Percentiles rank a stretch among this genome's conserved stretches.
Conservation (phyloP, 2,329 filamentous ascomycete genomes). For the Paramyrothecium roridum region DNA sequence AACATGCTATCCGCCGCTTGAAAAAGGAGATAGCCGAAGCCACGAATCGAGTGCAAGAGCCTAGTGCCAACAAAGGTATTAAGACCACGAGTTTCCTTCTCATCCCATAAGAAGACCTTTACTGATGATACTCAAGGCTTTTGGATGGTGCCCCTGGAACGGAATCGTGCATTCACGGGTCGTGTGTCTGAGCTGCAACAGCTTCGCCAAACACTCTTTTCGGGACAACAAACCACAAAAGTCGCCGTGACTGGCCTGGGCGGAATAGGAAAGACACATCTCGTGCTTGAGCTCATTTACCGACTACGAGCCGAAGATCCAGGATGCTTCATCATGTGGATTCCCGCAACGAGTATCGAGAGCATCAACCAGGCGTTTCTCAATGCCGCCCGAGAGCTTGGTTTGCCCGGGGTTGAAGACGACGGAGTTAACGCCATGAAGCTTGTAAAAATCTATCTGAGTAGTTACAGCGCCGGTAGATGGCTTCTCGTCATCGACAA, state of each 20-base stretch:
- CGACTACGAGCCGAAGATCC: background rate
- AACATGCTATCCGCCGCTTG: conserved; percentile 2
- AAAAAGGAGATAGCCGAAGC: conserved; percentile 1
- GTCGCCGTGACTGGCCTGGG: conserved; percentile 2
- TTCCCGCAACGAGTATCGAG: conserved; percentile 4
- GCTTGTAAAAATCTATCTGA: conserved; percentile 3
- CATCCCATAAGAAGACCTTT: background rate
- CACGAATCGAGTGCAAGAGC: background rate
- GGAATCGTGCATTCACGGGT: background rate
- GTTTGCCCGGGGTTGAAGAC: background rate
- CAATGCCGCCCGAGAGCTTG: conserved; percentile 2
- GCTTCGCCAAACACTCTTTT: background rate
- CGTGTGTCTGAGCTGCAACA: background rate
- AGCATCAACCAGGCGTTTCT: conserved; percentile 2
- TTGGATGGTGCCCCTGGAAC: conserved; percentile 2
- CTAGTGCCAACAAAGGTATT: background rate
- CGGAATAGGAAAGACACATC: conserved; percentile 6
- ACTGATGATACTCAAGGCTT: background rate
- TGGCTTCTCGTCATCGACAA: conserved; percentile 9
- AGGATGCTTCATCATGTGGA: conserved; percentile 2
- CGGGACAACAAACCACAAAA: background rate
- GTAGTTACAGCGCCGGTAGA: background rate
- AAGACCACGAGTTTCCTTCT: background rate
- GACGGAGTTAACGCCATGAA: conserved; percentile 5
- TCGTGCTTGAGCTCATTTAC: background rate